These are phyloP conservation scores for Astrothelium macrocarpum DNA, from an alignment of 495 filamentous ascomycete species.

Conservation along the genomic window DNA sequence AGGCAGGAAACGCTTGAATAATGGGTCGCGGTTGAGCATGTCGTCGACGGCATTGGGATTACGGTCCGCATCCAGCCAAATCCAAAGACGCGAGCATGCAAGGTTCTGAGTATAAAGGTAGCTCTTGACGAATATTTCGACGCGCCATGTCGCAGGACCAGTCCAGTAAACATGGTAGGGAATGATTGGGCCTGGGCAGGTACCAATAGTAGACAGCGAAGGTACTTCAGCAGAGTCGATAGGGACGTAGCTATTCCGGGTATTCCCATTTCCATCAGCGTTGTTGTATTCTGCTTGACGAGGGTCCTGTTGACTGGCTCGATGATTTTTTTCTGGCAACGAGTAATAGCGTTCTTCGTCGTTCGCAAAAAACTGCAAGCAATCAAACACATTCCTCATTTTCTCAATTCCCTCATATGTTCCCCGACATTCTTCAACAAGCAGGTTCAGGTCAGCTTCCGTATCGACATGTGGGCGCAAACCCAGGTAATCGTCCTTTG, in stretches of 20 bases:
- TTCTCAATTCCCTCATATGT: constrained; percentile 40
- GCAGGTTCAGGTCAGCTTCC: constrained; percentile 40
- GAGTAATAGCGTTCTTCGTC: constrained; percentile 40
- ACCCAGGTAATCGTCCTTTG: constrained; percentile 43
- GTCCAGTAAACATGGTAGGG: constrained; percentile 52
- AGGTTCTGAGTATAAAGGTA: constrained; percentile 50
- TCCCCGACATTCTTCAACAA: constrained; percentile 44
- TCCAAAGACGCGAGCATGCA: constrained; percentile 42
- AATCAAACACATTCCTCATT: constrained; percentile 46
- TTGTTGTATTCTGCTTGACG: constrained; percentile 34
- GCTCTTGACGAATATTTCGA: constrained; percentile 48
- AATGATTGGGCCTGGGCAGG: constrained; percentile 46
- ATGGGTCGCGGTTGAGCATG: constrained; percentile 41
- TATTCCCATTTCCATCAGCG: constrained; percentile 35
- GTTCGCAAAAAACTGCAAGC: constrained; percentile 40
- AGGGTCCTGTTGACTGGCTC: constrained; percentile 37
- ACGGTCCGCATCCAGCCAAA: constrained; percentile 47
- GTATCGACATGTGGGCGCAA: constrained; percentile 41
- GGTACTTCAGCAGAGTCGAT: constrained; percentile 24
- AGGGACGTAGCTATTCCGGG: constrained; percentile 28
- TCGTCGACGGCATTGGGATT: constrained; percentile 38
- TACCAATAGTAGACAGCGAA: constrained; percentile 31
- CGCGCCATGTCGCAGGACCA: constrained; percentile 47
- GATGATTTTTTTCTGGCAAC: constrained; percentile 29
- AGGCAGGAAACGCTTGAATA: constrained; percentile 44